Conservation (phyloP, 2,329 filamentous ascomycete species). For the Neofusicoccum parvum region DNA sequence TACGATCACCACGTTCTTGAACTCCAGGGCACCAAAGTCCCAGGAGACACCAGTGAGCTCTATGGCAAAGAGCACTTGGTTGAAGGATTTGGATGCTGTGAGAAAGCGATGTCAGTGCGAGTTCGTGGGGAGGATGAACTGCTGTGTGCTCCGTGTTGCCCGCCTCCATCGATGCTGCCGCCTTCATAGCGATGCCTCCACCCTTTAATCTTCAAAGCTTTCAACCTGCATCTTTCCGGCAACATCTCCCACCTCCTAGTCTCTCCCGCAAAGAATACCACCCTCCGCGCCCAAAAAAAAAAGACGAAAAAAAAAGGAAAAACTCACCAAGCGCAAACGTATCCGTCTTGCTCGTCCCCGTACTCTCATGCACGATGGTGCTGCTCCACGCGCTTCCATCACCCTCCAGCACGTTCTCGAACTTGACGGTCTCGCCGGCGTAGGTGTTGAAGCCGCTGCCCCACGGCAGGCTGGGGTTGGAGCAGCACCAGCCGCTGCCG, state of each 20-base stretch:
- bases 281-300: too few relatives aligned
- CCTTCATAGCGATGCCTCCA: too few relatives aligned
- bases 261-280: too few relatives aligned
- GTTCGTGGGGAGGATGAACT: too few relatives aligned
- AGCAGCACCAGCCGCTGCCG: constrained; percentile 46
- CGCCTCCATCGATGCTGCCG: too few relatives aligned
- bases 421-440: constrained; percentile 37
- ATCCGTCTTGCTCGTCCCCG: constrained; percentile 34
- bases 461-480: constrained; percentile 43
- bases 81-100: constrained; percentile 41
- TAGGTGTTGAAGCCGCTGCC: constrained; percentile 43
- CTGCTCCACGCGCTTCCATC: constrained; percentile 35
- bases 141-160: too few relatives aligned
- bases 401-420: constrained; percentile 30
- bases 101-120: too few relatives aligned
- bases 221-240: too few relatives aligned
- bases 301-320: background rate
- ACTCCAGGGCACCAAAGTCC: constrained; percentile 45
- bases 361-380: constrained; percentile 33
- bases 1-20: constrained; percentile 32
- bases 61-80: constrained; percentile 46
- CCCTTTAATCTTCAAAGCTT: too few relatives aligned
- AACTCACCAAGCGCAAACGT: constrained; percentile 36
- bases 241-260: too few relatives aligned
- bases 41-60: constrained; percentile 43